Base-by-base conservation (phyloP, 768 basidiomycete species). In the Lyophyllum semitale region DNA sequence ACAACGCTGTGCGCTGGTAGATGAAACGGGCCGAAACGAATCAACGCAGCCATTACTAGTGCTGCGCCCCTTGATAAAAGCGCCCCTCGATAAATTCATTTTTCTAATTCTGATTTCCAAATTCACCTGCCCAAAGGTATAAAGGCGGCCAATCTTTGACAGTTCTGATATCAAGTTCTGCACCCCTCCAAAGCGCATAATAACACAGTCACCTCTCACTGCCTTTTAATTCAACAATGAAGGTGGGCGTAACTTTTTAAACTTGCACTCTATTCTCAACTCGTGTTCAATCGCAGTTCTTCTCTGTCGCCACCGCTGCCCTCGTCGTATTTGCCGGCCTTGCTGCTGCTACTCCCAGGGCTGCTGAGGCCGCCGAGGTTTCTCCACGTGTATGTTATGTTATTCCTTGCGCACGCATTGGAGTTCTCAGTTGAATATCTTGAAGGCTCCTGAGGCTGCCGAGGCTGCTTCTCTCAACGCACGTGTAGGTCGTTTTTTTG, bases 281-380 rank as follows among this genome's bases (percentile, higher is more conserved):
- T 55, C 8, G 22, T 32, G 8, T 48, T 45, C 15, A n/a, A n/a
- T n/a, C 25, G 4, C 33, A 63, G 64, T 59, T 58, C 26, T 57
- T 55, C 37, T 41, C 44, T 17, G 23, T 52, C 29, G 51, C 46
- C 38, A 35, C 33, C 29, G 48, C 62, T 27, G 33, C 57, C 44
- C 49, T 59, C 13, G 29, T 63, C 42, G 27, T 57, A 32, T 51
- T 59, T 32, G 35, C 61, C 26, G 48, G 61, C 58, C 44, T 60
- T 17, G 59, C 45, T n/a, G 32, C 48, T 32, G 59, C 61, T 32
- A 15, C 42, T 42, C 43, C 53, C 23, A 51, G 56, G 32, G 48
- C 27, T 59, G 22, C n/a, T n/a, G 37, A 38, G 18, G 37, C 5
- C 37, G 41, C 44, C 6, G 35, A 2, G 41, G 17, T 13, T 41